Base-by-base conservation (phyloP, 495 filamentous ascomycete genomes). In the Neurospora tetrasperma region DNA sequence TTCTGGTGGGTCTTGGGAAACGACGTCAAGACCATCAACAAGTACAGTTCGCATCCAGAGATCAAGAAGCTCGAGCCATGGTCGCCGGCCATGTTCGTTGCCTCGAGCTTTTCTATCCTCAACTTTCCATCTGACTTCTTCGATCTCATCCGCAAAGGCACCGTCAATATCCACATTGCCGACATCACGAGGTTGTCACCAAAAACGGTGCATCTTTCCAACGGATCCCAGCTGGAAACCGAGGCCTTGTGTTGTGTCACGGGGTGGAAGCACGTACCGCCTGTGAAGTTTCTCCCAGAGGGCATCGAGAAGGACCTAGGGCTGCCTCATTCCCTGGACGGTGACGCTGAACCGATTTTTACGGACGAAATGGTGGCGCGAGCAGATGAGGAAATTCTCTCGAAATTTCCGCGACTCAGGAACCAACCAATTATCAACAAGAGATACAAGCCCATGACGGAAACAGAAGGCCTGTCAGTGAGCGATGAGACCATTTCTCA, bases 121-220 rank as follows among this genome's bases (percentile, higher is more conserved):
- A 93, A 93, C 80, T 93, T 92, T 72, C 85, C 86, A 0, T 88
- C 85, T 11, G 80, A 91, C 76, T 85, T 93, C 78, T 91, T 90
- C 77, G 87, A 90, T 16, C 78, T 88, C 1, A 82, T 94, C 23
- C 84, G 82, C 43, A 81, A 85, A 62, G 90, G 88, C 16, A 87
- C 81, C 9, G 84, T 92, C 66, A 84, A 82, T 9, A 86, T 94
- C 4, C 85, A 93, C 75, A 82, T 91, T 71, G 86, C 86, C 46
- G 89, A 92, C 74, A 83, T 94, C 23, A 81, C 82, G 1, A 77
- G 77, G 12, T 84, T 94, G 4, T 78, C 82, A 5, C 72, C 76
- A 6, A 76, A 82, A 8, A 83, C 79, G 0, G 84, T 94, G 1
- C 84, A 88, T 73, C 83, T 93, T 27, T 84, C 82, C 27, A 84